Base-by-base conservation (phyloP, 2,329 filamentous ascomycete genomes). In the Xylaria sp. region DNA sequence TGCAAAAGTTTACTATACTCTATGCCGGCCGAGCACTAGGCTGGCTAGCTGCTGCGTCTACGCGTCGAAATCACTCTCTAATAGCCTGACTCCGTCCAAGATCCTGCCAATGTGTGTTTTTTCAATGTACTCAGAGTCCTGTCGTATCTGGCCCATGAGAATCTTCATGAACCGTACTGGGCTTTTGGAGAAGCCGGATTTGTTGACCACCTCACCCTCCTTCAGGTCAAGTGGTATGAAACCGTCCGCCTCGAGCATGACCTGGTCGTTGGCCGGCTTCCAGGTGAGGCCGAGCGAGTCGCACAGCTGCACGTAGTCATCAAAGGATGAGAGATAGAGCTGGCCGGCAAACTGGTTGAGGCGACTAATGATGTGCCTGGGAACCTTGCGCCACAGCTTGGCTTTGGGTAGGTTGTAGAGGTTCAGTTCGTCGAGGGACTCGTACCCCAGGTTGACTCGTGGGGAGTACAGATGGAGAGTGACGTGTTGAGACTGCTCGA, bases 381-480 rank as follows among this genome's bases (percentile, higher is more conserved):
- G 51, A 10, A 62, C 2, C 40, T 43, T 13, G 2, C 38, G 19
- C 29, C 2, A 13, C n/a, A 13, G 8, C 33, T 19, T 15, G n/a
- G 17, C 25, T 41, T 11, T 2, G 9, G 62, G 62, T 21, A 47
- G 53, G 9, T 40, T 59, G 33, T 31, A 62, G 40, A 65, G 58
- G 40, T 65, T 46, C 6, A 65, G 54, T 3, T 38, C 19, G 41
- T 65, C 62, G 17, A 59, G 46, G 3, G 55, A 25, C 13, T 8
- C 25, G 23, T 65, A 37, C n/a, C 49, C 46, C 3, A 21, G 23
- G 21, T 49, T 41, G 15, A 6, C 40, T n/a, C 60, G 63, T n/a
- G 60, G 56, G 17, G 51, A 58, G 54, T 65, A 65, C 4, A 65
- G 44, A 44, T 65, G 60, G n/a, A 65, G 17, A 17, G 41, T 43